Evolutionary conservation across 306 rosid species (phyloP).

Genomic region (Bauhinia variegata): DNA sequence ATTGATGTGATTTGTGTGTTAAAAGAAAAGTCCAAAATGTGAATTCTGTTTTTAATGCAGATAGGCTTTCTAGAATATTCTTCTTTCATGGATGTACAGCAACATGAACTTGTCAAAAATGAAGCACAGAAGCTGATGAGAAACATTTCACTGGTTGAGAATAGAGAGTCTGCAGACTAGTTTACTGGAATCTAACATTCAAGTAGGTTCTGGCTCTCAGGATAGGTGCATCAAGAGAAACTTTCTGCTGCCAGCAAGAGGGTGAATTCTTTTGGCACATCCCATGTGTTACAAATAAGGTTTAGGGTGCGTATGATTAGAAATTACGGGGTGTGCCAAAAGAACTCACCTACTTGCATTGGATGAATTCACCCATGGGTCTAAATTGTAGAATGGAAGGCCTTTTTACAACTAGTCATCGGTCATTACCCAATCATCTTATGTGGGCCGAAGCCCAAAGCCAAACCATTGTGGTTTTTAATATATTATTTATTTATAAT

Average conservation of each 20-base stretch:
- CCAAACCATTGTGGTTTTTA: too few species aligned
- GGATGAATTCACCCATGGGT: not conserved
- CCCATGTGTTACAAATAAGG: too few species aligned
- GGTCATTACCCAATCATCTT: too few species aligned
- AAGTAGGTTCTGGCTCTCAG: conserved; percentile 43
- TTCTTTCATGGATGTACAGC: conserved; percentile 91
- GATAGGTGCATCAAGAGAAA: conserved; percentile 42
- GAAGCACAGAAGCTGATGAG: conserved; percentile 53
- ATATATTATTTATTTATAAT: too few species aligned
- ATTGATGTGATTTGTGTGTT: not conserved
- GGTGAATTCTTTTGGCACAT: too few species aligned
- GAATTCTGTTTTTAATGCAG: conserved; percentile 49
- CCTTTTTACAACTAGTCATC: too few species aligned
- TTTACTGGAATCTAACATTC: conserved; percentile 43
- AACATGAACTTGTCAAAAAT: conserved; percentile 58
- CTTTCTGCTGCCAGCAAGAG: conserved; percentile 58
- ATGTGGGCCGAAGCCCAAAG: too few species aligned
- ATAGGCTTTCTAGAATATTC: conserved; percentile 72
- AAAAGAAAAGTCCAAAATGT: conserved; percentile 30
- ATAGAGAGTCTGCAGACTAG: conserved; percentile 23
- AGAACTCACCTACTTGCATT: too few species aligned
- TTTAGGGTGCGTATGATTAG: too few species aligned
- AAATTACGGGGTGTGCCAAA: too few species aligned
- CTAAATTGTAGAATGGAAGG: too few species aligned
- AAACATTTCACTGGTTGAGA: conserved; percentile 52